A percentile compares a stretch with the other conserved stretches of the same genome.
phyloP scores from a whole-genome alignment of 176 grass and related monocot species.

The Microstegium vimineum region DNA sequence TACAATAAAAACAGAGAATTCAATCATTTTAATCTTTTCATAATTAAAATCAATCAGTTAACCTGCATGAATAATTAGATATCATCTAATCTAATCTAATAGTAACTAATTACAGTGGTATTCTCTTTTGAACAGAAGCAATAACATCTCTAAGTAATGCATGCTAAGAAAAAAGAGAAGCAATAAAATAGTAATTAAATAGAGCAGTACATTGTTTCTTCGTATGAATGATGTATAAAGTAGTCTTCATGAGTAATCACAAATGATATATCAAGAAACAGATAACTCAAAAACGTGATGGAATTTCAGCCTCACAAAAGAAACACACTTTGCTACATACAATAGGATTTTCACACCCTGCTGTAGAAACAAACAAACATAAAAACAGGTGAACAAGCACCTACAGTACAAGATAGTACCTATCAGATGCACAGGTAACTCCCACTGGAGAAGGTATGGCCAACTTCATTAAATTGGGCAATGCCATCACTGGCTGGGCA shows the following conservation, averaged over 20 bases:
- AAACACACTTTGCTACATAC: slow-evolving; percentile 38
- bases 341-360: slow-evolving; percentile 32
- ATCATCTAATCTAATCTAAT: neutral
- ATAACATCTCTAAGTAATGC: neutral
- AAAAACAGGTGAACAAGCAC: slow-evolving; percentile 1
- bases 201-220: neutral
- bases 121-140: neutral
- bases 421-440: slow-evolving; percentile 80
- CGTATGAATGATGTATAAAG: neutral
- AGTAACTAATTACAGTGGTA: neutral
- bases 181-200: neutral
- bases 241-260: slow-evolving; percentile 10
- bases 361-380: slow-evolving; percentile 35
- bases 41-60: neutral
- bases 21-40: neutral
- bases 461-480: slow-evolving; percentile 72
- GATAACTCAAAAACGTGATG: slow-evolving; percentile 21
- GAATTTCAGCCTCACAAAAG: slow-evolving; percentile 35
- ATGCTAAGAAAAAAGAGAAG: neutral
- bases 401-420: slow-evolving; percentile 37
- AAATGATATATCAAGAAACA: slow-evolving; percentile 15
- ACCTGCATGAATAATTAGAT: neutral
- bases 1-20: neutral
- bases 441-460: slow-evolving; percentile 81
- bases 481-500: slow-evolving; percentile 62